phyloP scores from a whole-genome alignment of 805 yeast species.

The Saturnispora kantuleensis region DNA sequence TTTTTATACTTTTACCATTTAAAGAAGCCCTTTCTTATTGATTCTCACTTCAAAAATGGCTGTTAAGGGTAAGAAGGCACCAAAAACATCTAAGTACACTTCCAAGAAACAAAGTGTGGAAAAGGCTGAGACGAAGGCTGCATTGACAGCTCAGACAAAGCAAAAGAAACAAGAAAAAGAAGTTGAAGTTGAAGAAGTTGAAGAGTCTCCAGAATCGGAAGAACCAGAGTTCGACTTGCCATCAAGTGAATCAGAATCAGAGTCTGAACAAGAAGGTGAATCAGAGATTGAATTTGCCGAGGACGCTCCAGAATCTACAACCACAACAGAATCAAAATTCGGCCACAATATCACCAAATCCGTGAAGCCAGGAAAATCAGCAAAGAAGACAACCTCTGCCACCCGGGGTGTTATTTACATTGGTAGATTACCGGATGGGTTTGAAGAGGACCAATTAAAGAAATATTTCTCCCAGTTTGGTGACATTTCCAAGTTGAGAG shows the following conservation, averaged over 20 bases:
- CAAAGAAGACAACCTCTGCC: slow-evolving; percentile 11
- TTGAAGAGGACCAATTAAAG: slow-evolving; percentile 71
- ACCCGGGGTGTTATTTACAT: slow-evolving; percentile 70
- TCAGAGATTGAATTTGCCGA: slow-evolving; percentile 12
- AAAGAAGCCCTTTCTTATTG: no score
- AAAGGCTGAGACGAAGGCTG: neutral
- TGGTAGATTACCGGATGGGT: slow-evolving; percentile 89
- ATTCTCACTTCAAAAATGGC: no score
- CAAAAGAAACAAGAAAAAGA: slow-evolving; percentile 1
- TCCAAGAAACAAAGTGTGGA: no score
- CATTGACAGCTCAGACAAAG: neutral
- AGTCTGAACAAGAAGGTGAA: slow-evolving; percentile 1
- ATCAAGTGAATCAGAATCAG: slow-evolving; percentile 11
- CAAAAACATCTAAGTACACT: no score
- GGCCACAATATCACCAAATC: slow-evolving; percentile 3
- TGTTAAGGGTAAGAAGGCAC: no score
- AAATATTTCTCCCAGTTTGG: slow-evolving; percentile 90
- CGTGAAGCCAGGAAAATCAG: neutral
- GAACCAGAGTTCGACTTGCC: slow-evolving; percentile 16
- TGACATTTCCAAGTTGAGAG: slow-evolving; percentile 60
- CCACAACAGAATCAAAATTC: slow-evolving; percentile 3
- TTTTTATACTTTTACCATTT: no score
- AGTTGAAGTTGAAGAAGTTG: slow-evolving; percentile 1
- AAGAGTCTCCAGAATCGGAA: slow-evolving; percentile 1
- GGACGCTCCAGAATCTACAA: slow-evolving; percentile 11